phyloP scores from a whole-genome alignment of 352 stramenopile species.

The Phytophthora uliginosa region DNA sequence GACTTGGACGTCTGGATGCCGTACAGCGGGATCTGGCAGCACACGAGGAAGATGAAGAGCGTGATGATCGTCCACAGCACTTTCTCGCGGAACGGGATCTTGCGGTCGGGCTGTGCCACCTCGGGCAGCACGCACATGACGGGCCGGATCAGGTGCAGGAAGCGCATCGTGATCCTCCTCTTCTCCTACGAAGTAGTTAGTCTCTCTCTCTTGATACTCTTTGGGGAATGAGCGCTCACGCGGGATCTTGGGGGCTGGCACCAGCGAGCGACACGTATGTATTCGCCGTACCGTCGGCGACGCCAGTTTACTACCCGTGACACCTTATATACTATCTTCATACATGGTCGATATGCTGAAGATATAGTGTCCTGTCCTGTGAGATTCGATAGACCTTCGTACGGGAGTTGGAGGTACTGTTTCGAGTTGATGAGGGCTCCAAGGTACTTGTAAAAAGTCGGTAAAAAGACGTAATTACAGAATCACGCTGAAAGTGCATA shows the following conservation, averaged over 20 bases:
- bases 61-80: conserved; percentile 99
- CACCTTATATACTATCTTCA: background rate
- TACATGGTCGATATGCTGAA: background rate
- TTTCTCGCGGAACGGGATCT: conserved; percentile 99
- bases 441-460: background rate
- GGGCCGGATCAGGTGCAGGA: conserved; percentile 98
- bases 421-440: background rate
- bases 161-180: conserved; percentile 85
- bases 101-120: conserved; percentile 97
- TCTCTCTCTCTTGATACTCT: conserved; percentile 33
- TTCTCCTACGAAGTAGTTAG: background rate
- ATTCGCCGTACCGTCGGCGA: background rate
- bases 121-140: conserved; percentile 99
- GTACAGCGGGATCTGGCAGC: conserved; percentile 99
- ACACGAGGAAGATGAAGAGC: conserved; percentile 99
- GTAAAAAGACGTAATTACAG: conserved; percentile 6
- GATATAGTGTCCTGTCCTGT: background rate
- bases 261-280: conserved; percentile 39
- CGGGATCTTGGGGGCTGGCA: conserved; percentile 14
- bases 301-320: background rate
- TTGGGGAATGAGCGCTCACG: conserved; percentile 42
- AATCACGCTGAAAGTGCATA: background rate
- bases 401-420: background rate
- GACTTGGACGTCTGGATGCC: conserved; percentile 99
- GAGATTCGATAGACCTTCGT: background rate